A percentile compares a stretch with the other conserved stretches of the same genome.
Conservation (phyloP, 192 early-diverging fungal genomes). For the Coemansia sp. region DNA sequence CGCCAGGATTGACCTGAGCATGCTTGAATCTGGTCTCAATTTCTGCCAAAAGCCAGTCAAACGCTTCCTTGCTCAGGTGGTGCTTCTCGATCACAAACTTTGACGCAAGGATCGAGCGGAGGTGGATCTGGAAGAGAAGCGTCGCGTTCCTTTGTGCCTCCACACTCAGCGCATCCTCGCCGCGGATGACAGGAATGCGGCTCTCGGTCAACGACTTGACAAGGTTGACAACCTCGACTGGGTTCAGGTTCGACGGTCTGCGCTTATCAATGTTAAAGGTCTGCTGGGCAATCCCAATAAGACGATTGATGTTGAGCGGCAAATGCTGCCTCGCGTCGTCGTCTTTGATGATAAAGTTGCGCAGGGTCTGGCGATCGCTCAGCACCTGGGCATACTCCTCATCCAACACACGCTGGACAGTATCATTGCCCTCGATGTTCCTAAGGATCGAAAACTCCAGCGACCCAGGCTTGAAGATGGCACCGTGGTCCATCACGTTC, state of each 20-base stretch:
- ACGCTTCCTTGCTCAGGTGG: conserved; percentile 82
- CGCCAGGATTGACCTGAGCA: conserved; percentile 88
- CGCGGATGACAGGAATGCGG: conserved; percentile 75
- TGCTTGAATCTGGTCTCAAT: conserved; percentile 89
- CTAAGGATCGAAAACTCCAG: conserved; percentile 73
- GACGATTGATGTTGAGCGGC: conserved; percentile 85
- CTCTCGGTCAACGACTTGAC: conserved; percentile 71
- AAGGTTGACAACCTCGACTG: conserved; percentile 73
- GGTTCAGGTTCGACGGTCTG: conserved; percentile 84
- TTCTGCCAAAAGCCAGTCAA: conserved; percentile 94
- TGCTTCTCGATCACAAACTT: conserved; percentile 89
- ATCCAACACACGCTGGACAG: conserved; percentile 71
- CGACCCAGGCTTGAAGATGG: conserved; percentile 66
- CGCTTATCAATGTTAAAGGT: conserved; percentile 81
- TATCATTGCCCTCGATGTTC: conserved; percentile 73
- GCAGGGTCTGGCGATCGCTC: conserved; percentile 73
- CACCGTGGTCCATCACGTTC: conserved; percentile 70
- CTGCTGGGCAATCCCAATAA: conserved; percentile 89
- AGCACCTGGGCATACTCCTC: conserved; percentile 76
- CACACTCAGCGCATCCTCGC: conserved; percentile 78
- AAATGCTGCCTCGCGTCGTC: conserved; percentile 80
- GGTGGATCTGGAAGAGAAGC: conserved; percentile 82
- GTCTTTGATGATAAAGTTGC: conserved; percentile 77
- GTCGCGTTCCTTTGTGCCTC: conserved; percentile 95
- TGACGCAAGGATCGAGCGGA: conserved; percentile 79